Percentiles rank a stretch among this genome's conserved stretches.
These are phyloP conservation scores for Isabelozyma gotoi DNA, from an alignment of 805 yeast genomes.

Conservation along the genomic window DNA sequence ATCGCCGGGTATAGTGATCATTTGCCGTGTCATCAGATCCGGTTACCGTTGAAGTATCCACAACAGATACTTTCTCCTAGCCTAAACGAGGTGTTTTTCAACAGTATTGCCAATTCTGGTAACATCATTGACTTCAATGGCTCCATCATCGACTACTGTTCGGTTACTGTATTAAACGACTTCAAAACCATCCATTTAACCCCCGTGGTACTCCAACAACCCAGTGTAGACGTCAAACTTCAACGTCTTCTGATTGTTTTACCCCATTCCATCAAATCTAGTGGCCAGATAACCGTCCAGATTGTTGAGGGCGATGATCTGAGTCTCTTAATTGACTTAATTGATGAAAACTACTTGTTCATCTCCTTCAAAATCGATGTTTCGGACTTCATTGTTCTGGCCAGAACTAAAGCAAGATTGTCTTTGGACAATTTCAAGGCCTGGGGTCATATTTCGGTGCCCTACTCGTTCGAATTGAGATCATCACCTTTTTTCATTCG, in stretches of 20 bases:
- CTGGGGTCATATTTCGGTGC: constrained; percentile 71
- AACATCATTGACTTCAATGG: constrained; percentile 20
- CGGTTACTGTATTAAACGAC: constrained; percentile 32
- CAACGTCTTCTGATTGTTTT: constrained; percentile 31
- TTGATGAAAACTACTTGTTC: constrained; percentile 52
- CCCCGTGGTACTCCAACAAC: constrained; percentile 37
- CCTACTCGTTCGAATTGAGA: constrained; percentile 54
- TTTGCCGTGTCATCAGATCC: constrained; percentile 14
- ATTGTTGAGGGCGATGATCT: neutral
- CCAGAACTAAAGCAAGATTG: constrained; percentile 14
- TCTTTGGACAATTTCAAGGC: constrained; percentile 34
- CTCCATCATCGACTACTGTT: constrained; percentile 24
- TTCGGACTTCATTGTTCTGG: constrained; percentile 38
- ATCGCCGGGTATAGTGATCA: constrained; percentile 17
- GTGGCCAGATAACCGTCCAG: constrained; percentile 13
- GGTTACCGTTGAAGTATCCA: constrained; percentile 26
- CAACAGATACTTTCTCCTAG: neutral
- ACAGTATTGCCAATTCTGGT: constrained; percentile 17
- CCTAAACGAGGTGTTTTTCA: constrained; percentile 24
- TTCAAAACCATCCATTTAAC: constrained; percentile 30
- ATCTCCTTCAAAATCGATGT: constrained; percentile 48
- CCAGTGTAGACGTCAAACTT: constrained; percentile 29
- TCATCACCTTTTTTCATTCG: constrained; percentile 27
- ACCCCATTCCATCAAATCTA: constrained; percentile 20
- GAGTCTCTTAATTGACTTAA: constrained; percentile 46